Evolutionary conservation across 768 basidiomycete species (phyloP), one percentile per base, ranked within the genome.

Genomic region (Mycena capillaripes): DNA sequence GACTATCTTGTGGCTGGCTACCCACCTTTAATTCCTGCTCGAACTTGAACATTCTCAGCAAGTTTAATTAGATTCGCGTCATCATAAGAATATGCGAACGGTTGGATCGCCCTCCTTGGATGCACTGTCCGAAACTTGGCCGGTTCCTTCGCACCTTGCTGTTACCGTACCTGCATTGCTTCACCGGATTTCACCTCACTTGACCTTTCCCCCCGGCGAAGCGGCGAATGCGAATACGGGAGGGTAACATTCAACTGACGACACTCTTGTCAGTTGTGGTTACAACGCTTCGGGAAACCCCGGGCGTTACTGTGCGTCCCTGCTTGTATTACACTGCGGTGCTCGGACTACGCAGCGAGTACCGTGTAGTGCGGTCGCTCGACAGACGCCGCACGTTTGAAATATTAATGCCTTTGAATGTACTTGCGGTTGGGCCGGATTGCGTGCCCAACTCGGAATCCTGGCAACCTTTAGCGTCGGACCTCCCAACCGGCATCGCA

Each of bases 71-170:
- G 10, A 38, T 36, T 7, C 36, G 10, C 19, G 42, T 17, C 44
- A 21, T 11, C 21, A 34, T n/a, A 29, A 11, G 27, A 14, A 63
- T 1, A 17, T 23, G 12, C 42, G 5, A 29, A 25, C 65, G 53
- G 29, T 32, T 27, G 5, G 23, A 57, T 66, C 40, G 53, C 38
- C 23, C 27, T 55, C 46, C 58, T 60, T 50, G 58, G 67, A 53
- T 30, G 25, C 32, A 66, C 4, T n/a, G 27, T 16, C 53, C 30
- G 52, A 21, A 38, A 29, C 61, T 30, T n/a, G 17, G 14, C 58
- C 67, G 67, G 53, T 21, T 61, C 53, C 53, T 61, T 69, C 58
- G 67, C 67, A 61, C 50, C 21, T 36, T 30, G 44, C 19, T 42
- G 12, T 16, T 29, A 55, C 44, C 53, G 40, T 42, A 56, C 30